Evolutionary conservation across 176 grass and related monocot species (phyloP).

Genomic region (Phyllostachys edulis): DNA sequence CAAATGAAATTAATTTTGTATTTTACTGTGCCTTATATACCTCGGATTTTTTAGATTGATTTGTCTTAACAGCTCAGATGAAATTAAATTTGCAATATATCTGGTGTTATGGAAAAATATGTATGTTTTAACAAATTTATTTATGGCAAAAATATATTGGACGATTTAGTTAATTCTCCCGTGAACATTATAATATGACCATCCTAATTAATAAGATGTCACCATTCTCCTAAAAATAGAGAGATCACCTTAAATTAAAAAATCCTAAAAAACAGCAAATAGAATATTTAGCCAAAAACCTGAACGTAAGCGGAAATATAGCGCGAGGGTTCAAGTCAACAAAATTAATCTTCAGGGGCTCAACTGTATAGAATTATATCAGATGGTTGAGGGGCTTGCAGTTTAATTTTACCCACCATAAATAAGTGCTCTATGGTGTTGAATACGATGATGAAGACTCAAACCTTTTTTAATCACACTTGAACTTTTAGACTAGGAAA

Average conservation of each 20-base stretch:
- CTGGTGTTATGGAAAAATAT: background rate
- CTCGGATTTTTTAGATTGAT: background rate
- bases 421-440: background rate
- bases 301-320: background rate
- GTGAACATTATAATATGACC: background rate
- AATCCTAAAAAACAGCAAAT: background rate
- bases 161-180: background rate
- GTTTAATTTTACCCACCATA: background rate
- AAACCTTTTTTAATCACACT: background rate
- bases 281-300: background rate
- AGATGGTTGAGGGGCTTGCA: background rate
- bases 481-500: background rate
- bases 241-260: background rate
- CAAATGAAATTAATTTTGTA: background rate
- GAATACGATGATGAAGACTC: constrained; percentile 8
- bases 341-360: background rate
- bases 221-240: background rate
- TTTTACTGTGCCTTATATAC: background rate
- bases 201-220: background rate
- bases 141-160: background rate
- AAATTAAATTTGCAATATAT: background rate
- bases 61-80: background rate
- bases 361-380: background rate
- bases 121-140: background rate
- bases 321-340: too few relatives aligned